Evolutionary conservation across 306 rosid species (phyloP).

Genomic region (Corylus americana): DNA sequence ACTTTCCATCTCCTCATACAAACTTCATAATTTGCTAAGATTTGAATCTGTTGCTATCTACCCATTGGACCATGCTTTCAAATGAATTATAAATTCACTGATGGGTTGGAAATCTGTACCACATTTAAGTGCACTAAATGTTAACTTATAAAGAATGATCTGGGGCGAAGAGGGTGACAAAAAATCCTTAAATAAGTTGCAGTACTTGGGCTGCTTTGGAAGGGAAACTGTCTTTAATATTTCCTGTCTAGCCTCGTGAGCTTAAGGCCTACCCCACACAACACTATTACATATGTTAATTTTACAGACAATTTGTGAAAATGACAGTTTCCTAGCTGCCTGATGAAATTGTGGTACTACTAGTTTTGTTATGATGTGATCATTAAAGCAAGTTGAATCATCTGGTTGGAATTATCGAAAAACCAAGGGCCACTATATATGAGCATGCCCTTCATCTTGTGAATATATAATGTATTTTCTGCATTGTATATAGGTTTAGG

Average conservation of each 20-base stretch:
- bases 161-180: conserved; percentile 29
- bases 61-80: not conserved
- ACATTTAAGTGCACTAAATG: conserved; percentile 35
- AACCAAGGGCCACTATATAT: not conserved
- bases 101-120: conserved; percentile 24
- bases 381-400: not conserved
- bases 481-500: too few species aligned
- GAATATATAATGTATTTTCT: not conserved
- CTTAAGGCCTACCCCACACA: conserved; percentile 19
- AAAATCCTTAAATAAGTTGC: conserved; percentile 42
- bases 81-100: not conserved
- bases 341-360: not conserved
- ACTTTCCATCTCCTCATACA: not conserved
- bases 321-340: not conserved
- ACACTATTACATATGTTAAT: not conserved
- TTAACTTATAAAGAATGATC: conserved; percentile 7
- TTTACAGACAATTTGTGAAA: not conserved
- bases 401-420: not conserved
- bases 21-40: too few species aligned
- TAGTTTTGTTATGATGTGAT: not conserved
- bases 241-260: conserved; percentile 46
- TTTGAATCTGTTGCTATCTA: too few species aligned
- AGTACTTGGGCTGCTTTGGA: conserved; percentile 23
- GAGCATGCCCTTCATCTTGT: not conserved
- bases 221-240: conserved; percentile 39